Percentiles rank a stretch among this genome's conserved stretches.
phyloP scores from a whole-genome alignment of 1,284 basidiomycete species.

The Apiotrichum domesticum region DNA sequence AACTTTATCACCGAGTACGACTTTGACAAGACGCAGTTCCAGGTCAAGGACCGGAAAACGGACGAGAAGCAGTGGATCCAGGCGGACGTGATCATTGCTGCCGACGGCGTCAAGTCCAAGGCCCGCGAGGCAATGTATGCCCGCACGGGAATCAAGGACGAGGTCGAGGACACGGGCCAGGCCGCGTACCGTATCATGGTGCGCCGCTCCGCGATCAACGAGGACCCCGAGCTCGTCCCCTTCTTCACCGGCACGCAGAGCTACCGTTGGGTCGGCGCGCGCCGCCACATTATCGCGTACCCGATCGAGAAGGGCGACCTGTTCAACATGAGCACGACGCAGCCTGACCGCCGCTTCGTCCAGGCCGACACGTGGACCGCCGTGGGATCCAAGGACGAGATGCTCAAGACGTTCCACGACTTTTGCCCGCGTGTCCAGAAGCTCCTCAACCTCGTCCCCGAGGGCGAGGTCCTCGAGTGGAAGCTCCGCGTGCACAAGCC shows the following conservation, averaged over 20 bases:
- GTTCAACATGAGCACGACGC: slow-evolving; percentile 45
- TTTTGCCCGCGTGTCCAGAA: slow-evolving; percentile 44
- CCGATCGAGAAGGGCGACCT: slow-evolving; percentile 38
- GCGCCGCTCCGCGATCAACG: slow-evolving; percentile 31
- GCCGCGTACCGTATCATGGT: slow-evolving; percentile 47
- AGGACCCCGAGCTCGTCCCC: slow-evolving; percentile 42
- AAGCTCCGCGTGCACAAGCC: slow-evolving; percentile 43
- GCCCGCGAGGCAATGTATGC: slow-evolving; percentile 37
- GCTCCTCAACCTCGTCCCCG: slow-evolving; percentile 40
- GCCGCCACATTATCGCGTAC: slow-evolving; percentile 45
- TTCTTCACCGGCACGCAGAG: slow-evolving; percentile 37
- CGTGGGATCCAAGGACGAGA: slow-evolving; percentile 35
- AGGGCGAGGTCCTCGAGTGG: slow-evolving; percentile 45
- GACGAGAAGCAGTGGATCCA: slow-evolving; percentile 30
- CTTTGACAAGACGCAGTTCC: slow-evolving; percentile 35
- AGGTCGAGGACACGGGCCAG: slow-evolving; percentile 45
- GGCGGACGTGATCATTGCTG: slow-evolving; percentile 43
- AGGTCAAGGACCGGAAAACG: slow-evolving; percentile 12
- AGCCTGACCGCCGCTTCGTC: slow-evolving; percentile 43
- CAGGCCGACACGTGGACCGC: slow-evolving; percentile 42
- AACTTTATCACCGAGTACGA: slow-evolving; percentile 35
- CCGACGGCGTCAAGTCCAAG: slow-evolving; percentile 43
- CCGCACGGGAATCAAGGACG: slow-evolving; percentile 36
- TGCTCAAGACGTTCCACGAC: slow-evolving; percentile 40
- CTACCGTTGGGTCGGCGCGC: slow-evolving; percentile 46